Evolutionary conservation across 192 early-diverging fungal genomes (phyloP), one percentile per base, ranked within the genome.

Genomic region (Dimargaris cristalligena): DNA sequence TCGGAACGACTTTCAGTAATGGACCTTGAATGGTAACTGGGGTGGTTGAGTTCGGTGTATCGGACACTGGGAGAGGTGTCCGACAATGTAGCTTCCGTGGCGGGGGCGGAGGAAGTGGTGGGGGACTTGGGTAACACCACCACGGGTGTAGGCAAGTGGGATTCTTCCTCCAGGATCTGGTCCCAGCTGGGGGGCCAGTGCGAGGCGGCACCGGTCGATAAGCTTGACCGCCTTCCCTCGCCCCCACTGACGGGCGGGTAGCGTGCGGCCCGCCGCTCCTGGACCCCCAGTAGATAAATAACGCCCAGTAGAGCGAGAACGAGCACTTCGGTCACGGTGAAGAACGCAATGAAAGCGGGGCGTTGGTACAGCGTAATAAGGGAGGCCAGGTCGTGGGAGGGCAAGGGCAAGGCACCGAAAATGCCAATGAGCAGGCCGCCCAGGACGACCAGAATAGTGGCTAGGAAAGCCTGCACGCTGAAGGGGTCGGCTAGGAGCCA

Each of bases 391-490:
- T 75, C 78, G 49, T 86, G 78, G 44, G 70, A 74, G 6, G 84
- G 83, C 66, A 83, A 83, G n/a, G 79, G 78, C 30, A 88, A 80
- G 2, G 84, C 79, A 30, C 86, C 86, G 74, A 88, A 88, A 23
- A 78, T 55, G 25, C 80, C 83, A 44, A 88, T 78, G 34, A 80
- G 68, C 34, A 78, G 62, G 31, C 82, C 78, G 14, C 86, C 86
- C 48, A 81, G 48, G 2, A 80, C 58, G 55, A 86, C 84, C 28
- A 86, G 60, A 50, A 81, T 41, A 4, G 86, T 88, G 33, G 84
- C 86, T 70, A 77, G 56, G 35, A 73, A 65, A 49, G 80, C 83
- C 25, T 78, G 73, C 34, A 62, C 71, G 8, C 72, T 74, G 72
- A 88, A 86, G 30, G 65, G 75, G 62, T 82, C 83, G 26, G 67